Percentiles rank a stretch among this genome's conserved stretches.
These are phyloP conservation scores for Pyrenochaeta sp. DNA, from an alignment of 2,329 filamentous ascomycete species.

Conservation along the genomic window DNA sequence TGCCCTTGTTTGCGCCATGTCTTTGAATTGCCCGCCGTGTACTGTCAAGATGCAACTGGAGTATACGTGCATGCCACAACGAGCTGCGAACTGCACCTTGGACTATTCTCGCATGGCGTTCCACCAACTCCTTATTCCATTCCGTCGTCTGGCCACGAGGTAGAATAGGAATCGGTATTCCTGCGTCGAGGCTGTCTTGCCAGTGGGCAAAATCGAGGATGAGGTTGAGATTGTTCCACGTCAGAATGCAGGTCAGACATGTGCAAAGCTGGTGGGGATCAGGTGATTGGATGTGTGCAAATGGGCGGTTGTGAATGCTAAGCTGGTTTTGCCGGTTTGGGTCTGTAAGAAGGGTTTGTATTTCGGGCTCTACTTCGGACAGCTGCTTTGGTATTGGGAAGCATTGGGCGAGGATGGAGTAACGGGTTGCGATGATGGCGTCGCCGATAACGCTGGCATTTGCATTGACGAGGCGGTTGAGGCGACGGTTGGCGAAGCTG, in stretches of 20 bases:
- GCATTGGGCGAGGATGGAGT: conserved; percentile 59
- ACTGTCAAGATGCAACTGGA: conserved; percentile 58
- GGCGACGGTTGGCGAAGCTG: conserved; percentile 51
- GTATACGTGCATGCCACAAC: conserved; percentile 59
- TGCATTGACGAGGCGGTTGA: conserved; percentile 53
- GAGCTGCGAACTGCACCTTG: conserved; percentile 55
- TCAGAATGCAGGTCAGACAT: conserved; percentile 63
- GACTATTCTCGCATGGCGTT: conserved; percentile 54
- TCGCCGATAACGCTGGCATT: conserved; percentile 56
- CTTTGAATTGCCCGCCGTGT: conserved; percentile 56
- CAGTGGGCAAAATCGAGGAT: conserved; percentile 65
- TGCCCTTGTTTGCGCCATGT: conserved; percentile 60
- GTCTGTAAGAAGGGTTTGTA: conserved; percentile 50
- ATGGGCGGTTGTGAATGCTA: conserved; percentile 58
- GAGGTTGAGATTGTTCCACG: conserved; percentile 64
- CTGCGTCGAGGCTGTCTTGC: conserved; percentile 60
- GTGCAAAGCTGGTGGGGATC: conserved; percentile 61
- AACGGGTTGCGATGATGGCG: conserved; percentile 57
- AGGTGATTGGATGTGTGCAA: conserved; percentile 60
- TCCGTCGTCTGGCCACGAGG: conserved; percentile 55
- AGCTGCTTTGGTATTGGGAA: conserved; percentile 60
- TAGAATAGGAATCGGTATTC: conserved; percentile 62
- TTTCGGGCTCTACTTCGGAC: conserved; percentile 45
- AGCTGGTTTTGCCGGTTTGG: conserved; percentile 54
- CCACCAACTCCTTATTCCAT: conserved; percentile 61